A percentile compares a stretch with the other conserved stretches of the same genome.
These are phyloP conservation scores for Pleoardoris graminearum DNA, from an alignment of 2,329 filamentous ascomycete genomes.

Conservation along the genomic window DNA sequence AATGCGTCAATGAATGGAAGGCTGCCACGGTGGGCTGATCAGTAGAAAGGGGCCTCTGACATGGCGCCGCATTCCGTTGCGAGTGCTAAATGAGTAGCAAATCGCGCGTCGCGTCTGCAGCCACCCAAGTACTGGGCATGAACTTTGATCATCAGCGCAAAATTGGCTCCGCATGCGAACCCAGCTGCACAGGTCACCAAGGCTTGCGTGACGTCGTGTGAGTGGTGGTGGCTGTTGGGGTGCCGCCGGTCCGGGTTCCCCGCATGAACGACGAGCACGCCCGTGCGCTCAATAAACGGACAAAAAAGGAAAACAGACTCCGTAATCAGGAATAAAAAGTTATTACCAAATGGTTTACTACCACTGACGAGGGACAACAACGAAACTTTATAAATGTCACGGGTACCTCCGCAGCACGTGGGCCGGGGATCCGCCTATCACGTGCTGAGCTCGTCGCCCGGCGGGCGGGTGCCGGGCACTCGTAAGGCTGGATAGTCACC, in stretches of 20 bases:
- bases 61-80: constrained; percentile 15
- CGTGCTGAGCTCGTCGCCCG: too few species aligned
- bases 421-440: too few species aligned
- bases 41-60: neutral
- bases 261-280: constrained; percentile 3
- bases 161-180: too few species aligned
- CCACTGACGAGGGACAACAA: too few species aligned
- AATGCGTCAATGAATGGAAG: neutral
- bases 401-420: too few species aligned
- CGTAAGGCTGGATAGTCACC: too few species aligned
- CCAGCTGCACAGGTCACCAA: neutral
- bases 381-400: too few species aligned
- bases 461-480: too few species aligned
- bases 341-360: too few species aligned
- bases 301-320: too few species aligned
- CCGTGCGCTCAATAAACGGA: neutral
- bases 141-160: too few species aligned
- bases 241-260: constrained; percentile 7
- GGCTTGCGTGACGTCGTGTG: constrained; percentile 6
- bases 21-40: neutral
- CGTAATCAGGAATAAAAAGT: too few species aligned
- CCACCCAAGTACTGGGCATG: constrained; percentile 16
- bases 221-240: constrained; percentile 7
- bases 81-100: constrained; percentile 18
- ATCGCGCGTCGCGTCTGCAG: constrained; percentile 2